Evolutionary conservation across 441 rosid species (phyloP), one percentile per base, ranked within the genome.

Genomic region (Aleurites moluccanus): DNA sequence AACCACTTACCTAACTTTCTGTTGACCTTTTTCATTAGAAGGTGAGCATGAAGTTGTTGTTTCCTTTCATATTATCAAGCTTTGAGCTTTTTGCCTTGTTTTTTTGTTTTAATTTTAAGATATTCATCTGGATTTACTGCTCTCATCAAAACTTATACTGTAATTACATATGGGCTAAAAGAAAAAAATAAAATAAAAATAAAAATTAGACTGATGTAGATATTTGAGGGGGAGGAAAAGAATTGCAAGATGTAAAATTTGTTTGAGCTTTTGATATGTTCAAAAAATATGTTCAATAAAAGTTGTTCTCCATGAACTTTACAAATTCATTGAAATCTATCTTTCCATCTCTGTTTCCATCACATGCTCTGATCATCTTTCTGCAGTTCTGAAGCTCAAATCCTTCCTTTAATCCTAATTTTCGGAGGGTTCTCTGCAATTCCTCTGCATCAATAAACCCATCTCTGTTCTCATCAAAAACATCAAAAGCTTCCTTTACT

Each of bases 401-500:
- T 53, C 88, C 88, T 70, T 83, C 85, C 65, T 66, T 81, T 38
- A 85, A 78, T 42, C 87, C 89, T 86, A 89, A 83, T 28, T 40
- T 28, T n/a, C 20, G 23, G 16, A 89, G 73, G 45, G 88, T 87
- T 69, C 87, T 88, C 82, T 81, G 92, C 87, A 91, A 70, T 81
- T 91, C 93, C 50, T 10, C 30, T 8, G 86, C 87, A 65, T 85
- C 92, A 62, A 91, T 82, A 69, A 86, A 88, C 40, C 91, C 91
- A 77, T 91, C 91, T 75, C 75, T 75, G 72, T 91, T 87, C 77
- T 69, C 77, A 78, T 91, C 93, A 65, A 88, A 91, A 70, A 87
- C 92, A 30, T 76, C 78, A 69, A 91, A 91, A 59, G 92, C 84
- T 61, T 75, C 88, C 79, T 84, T 89, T 49, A 83, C 64, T 74